These are phyloP conservation scores for Drechmeria coniospora DNA, from an alignment of 2,329 filamentous ascomycete genomes.

Conservation along the genomic window DNA sequence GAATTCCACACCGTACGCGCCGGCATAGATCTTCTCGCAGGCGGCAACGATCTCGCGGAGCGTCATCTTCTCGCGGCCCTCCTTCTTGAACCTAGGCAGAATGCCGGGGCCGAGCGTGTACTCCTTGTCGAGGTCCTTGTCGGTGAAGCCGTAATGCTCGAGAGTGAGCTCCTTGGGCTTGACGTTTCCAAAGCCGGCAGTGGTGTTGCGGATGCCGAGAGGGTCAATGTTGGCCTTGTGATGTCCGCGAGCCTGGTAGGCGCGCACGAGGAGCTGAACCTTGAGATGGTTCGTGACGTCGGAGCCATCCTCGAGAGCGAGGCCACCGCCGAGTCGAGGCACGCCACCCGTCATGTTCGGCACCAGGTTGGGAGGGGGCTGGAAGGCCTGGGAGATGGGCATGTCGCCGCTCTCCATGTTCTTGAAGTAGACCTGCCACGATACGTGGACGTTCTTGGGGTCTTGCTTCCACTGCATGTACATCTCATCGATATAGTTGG, in stretches of 20 bases:
- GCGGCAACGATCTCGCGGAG: slow-evolving; percentile 83
- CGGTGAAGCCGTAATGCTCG: slow-evolving; percentile 87
- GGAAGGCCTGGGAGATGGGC: slow-evolving; percentile 94
- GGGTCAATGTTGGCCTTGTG: slow-evolving; percentile 98
- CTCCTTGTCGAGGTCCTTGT: slow-evolving; percentile 84
- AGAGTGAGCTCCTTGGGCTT: slow-evolving; percentile 87
- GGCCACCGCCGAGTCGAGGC: slow-evolving; percentile 53
- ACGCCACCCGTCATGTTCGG: slow-evolving; percentile 68
- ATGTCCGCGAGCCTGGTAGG: slow-evolving; percentile 94
- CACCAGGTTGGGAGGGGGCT: slow-evolving; percentile 83
- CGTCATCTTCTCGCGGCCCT: slow-evolving; percentile 87
- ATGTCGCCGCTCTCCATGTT: slow-evolving; percentile 98
- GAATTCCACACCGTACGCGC: slow-evolving; percentile 95
- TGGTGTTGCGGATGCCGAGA: slow-evolving; percentile 66
- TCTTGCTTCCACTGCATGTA: slow-evolving; percentile 96
- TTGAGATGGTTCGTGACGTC: slow-evolving; percentile 95
- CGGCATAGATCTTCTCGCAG: slow-evolving; percentile 93
- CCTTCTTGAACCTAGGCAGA: slow-evolving; percentile 79
- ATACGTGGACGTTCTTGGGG: slow-evolving; percentile 84
- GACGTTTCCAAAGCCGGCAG: slow-evolving; percentile 69
- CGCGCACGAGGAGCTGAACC: slow-evolving; percentile 90
- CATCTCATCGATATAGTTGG: slow-evolving; percentile 99
- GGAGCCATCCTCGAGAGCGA: slow-evolving; percentile 52
- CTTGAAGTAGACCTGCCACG: slow-evolving; percentile 98
- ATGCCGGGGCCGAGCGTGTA: slow-evolving; percentile 90